Evolutionary conservation across 2,329 filamentous ascomycete species (phyloP).

Genomic region (Colletotrichum lentis): DNA sequence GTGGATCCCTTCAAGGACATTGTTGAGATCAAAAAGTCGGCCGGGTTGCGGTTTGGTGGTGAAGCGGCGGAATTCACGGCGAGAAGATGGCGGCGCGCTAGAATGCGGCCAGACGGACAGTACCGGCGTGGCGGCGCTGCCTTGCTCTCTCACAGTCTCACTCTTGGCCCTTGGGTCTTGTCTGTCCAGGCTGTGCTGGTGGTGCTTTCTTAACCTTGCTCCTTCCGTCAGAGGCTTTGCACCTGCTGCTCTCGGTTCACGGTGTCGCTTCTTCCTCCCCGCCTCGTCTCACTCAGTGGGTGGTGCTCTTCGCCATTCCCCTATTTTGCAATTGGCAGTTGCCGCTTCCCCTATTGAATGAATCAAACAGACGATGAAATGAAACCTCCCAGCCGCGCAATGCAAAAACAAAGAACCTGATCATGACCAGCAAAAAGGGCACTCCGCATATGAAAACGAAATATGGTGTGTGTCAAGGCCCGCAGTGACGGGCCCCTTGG

Average conservation of each 20-base stretch:
- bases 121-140: constrained; percentile 15
- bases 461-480: constrained; percentile 14
- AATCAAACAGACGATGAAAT: background rate
- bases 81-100: background rate
- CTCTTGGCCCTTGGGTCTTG: too few species aligned
- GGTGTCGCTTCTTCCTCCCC: background rate
- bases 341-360: background rate
- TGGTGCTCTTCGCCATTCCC: background rate
- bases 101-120: constrained; percentile 25
- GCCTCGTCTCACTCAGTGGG: background rate
- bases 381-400: background rate
- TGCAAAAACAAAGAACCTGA: background rate
- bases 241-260: background rate
- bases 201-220: background rate
- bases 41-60: constrained; percentile 5
- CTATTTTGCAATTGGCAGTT: background rate
- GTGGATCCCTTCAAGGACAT: background rate
- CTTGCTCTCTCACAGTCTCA: constrained; percentile 4
- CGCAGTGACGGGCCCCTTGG: constrained; percentile 11
- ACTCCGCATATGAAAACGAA: background rate
- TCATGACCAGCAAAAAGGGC: too few species aligned
- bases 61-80: background rate
- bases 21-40: background rate
- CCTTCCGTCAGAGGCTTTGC: constrained; percentile 8
- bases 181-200: background rate